These are phyloP conservation scores for Tuber brumale DNA, from an alignment of 495 filamentous ascomycete species.

Conservation along the genomic window DNA sequence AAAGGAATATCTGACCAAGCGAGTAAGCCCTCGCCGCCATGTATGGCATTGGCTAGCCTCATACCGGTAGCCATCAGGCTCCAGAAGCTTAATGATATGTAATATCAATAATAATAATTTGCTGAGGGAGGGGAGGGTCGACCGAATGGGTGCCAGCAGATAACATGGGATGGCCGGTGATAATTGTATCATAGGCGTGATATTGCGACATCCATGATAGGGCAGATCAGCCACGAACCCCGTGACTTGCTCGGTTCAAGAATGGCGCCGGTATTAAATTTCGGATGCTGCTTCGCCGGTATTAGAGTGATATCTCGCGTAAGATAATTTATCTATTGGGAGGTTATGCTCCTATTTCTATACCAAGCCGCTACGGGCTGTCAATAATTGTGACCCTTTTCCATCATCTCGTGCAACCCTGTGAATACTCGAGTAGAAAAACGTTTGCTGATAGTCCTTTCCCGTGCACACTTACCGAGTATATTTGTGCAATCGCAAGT, in stretches of 20 bases:
- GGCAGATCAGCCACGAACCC: not conserved
- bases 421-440: too few species aligned
- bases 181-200: not conserved
- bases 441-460: too few species aligned
- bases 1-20: too few species aligned
- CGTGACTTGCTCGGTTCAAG: not conserved
- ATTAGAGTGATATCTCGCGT: not conserved
- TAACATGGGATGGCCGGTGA: not conserved
- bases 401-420: too few species aligned
- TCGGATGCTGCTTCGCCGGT: not conserved
- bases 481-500: too few species aligned
- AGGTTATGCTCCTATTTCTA: not conserved
- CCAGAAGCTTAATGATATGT: too few species aligned
- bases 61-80: too few species aligned
- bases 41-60: too few species aligned
- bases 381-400: not conserved
- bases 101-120: too few species aligned
- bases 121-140: too few species aligned
- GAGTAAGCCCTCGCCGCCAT: too few species aligned
- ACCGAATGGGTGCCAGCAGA: not conserved
- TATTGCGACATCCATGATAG: not conserved
- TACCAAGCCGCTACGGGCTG: not conserved
- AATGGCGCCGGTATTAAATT: not conserved
- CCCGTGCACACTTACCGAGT: too few species aligned
- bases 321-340: not conserved